Percentiles rank a stretch among this genome's conserved stretches.
These are phyloP conservation scores for Symbiodinium natans DNA, from an alignment of 73 alveolate species.

Conservation along the genomic window DNA sequence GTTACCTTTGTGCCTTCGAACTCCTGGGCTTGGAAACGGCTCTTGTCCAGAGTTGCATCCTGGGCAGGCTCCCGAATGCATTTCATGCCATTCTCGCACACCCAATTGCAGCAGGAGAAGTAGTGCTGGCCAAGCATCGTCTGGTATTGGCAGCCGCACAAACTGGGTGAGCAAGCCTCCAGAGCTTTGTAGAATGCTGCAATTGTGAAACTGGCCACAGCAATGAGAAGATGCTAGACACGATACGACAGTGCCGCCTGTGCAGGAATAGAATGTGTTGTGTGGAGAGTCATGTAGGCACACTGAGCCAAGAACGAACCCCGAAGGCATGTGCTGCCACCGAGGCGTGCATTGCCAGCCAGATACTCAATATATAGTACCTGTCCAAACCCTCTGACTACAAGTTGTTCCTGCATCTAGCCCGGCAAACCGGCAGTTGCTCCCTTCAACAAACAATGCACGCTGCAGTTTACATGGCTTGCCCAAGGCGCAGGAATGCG, in stretches of 20 bases:
- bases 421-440: background rate
- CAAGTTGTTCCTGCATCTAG: background rate
- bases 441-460: too few relatives aligned
- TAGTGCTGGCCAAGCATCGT: constrained; percentile 16
- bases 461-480: too few relatives aligned
- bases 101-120: background rate
- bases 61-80: constrained; percentile 31
- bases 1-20: constrained; percentile 24
- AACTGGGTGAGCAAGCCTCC: constrained; percentile 75
- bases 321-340: constrained; percentile 93
- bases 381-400: background rate
- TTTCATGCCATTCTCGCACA: background rate
- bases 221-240: too few relatives aligned
- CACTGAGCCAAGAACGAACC: constrained; percentile 38
- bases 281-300: background rate
- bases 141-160: constrained; percentile 91
- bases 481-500: constrained; percentile 54
- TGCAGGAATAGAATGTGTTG: too few relatives aligned
- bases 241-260: too few relatives aligned
- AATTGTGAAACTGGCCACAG: background rate
- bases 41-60: constrained; percentile 77
- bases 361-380: constrained; percentile 65
- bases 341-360: constrained; percentile 88
- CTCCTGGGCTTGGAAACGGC: constrained; percentile 76
- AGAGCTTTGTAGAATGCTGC: background rate